These are phyloP conservation scores for Penicillium canescens DNA, from an alignment of 495 filamentous ascomycete species.

Conservation along the genomic window DNA sequence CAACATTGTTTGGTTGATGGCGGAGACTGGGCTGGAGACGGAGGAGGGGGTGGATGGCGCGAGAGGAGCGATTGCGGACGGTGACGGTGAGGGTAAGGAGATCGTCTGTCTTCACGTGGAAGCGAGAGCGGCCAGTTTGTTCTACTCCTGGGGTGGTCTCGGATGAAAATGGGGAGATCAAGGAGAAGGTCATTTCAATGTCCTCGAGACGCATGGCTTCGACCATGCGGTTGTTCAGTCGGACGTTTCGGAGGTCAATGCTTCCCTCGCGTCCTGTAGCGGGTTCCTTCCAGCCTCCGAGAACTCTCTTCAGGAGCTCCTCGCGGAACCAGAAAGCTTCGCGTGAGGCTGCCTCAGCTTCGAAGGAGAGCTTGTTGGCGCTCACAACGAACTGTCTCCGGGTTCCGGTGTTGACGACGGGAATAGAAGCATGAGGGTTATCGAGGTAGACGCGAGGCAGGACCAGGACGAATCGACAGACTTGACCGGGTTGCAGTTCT, in stretches of 20 bases:
- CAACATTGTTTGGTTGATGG: conserved; percentile 69
- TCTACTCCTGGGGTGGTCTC: conserved; percentile 21
- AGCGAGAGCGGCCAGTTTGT: conserved; percentile 50
- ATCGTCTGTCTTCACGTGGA: conserved; percentile 63
- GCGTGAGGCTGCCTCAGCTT: conserved; percentile 72
- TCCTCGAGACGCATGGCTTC: conserved; percentile 83
- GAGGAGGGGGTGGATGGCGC: conserved; percentile 69
- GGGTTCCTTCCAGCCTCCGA: conserved; percentile 69
- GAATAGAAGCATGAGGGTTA: conserved; percentile 76
- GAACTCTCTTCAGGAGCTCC: conserved; percentile 70
- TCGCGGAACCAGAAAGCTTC: conserved; percentile 95
- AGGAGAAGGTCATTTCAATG: conserved; percentile 66
- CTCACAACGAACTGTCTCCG: conserved; percentile 89
- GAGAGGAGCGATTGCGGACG: conserved; percentile 68
- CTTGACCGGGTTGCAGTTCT: conserved; percentile 75
- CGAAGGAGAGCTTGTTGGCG: conserved; percentile 72
- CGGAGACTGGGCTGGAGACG: conserved; percentile 75
- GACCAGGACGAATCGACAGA: conserved; percentile 72
- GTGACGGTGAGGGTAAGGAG: conserved; percentile 69
- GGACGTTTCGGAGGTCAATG: conserved; percentile 72
- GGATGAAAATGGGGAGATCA: conserved; percentile 28
- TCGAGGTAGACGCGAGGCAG: conserved; percentile 74
- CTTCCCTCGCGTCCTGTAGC: conserved; percentile 60
- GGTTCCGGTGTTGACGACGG: conserved; percentile 68
- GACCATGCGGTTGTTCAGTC: conserved; percentile 76